phyloP scores from a whole-genome alignment of 257 asterid species.

The Petunia secreta region DNA sequence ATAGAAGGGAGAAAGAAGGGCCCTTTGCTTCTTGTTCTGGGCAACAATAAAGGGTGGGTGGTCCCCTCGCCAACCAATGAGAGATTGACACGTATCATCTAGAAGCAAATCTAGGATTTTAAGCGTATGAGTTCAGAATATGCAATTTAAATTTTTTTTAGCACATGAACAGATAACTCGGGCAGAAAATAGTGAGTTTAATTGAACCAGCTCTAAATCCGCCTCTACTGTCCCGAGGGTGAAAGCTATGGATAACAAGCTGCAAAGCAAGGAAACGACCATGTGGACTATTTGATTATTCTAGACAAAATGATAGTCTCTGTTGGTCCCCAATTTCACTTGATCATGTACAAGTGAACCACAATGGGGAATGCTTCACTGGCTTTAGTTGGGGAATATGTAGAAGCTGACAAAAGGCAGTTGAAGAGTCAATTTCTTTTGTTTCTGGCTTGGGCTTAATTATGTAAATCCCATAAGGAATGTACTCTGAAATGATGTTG shows the following conservation, averaged over 20 bases:
- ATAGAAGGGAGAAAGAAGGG: slow-evolving; percentile 3
- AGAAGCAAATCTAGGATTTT: background rate
- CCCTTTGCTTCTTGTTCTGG: background rate
- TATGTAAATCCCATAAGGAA: background rate
- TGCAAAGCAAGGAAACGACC: slow-evolving; percentile 19
- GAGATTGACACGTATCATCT: background rate
- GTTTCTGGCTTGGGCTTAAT: background rate
- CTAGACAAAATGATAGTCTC: slow-evolving; percentile 47
- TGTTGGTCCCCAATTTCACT: slow-evolving; percentile 33
- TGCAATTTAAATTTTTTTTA: too few species aligned
- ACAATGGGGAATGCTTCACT: slow-evolving; percentile 14
- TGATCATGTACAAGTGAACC: background rate
- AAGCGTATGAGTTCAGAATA: background rate
- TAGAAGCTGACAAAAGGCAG: background rate
- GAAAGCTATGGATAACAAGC: background rate
- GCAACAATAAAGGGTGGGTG: background rate
- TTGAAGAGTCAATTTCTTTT: slow-evolving; percentile 9
- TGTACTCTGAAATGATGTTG: background rate
- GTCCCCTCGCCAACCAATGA: background rate
- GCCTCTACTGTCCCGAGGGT: background rate
- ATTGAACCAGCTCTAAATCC: too few species aligned
- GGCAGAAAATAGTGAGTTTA: background rate
- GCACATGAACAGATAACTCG: background rate
- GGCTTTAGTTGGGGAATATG: slow-evolving; percentile 23
- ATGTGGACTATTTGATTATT: slow-evolving; percentile 38